A percentile compares a stretch with the other conserved stretches of the same genome.
These are phyloP conservation scores for Coemansia sp. DNA, from an alignment of 192 early-diverging fungal genomes.

Conservation along the genomic window DNA sequence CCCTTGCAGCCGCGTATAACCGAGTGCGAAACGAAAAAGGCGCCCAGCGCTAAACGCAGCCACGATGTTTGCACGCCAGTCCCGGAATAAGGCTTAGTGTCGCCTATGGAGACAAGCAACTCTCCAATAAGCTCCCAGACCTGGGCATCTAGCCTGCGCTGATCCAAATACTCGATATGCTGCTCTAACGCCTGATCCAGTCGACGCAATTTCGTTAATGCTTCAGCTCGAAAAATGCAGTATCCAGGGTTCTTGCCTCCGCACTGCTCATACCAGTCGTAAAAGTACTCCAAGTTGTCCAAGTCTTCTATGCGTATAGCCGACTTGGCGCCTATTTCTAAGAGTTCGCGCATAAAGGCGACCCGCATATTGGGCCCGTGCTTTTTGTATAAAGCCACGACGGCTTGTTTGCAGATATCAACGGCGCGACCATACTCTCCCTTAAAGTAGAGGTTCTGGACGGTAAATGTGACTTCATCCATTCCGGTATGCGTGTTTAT, in stretches of 20 bases:
- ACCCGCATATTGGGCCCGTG: conserved; percentile 2
- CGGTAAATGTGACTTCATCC: conserved; percentile 42
- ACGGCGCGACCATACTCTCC: conserved; percentile 3
- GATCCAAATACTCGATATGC: conserved; percentile 27
- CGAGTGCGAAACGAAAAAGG: conserved; percentile 22
- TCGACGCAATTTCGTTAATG: conserved; percentile 19
- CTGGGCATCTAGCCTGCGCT: conserved; percentile 37
- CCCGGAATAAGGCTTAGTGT: neutral
- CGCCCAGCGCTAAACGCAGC: conserved; percentile 28
- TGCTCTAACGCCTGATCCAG: conserved; percentile 27
- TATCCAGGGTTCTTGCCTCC: conserved; percentile 47
- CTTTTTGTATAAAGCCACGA: conserved; percentile 11
- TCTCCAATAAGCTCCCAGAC: conserved; percentile 47
- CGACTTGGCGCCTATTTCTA: conserved; percentile 43
- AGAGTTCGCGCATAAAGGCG: conserved; percentile 35
- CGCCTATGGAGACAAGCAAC: conserved; percentile 13
- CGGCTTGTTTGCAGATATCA: conserved; percentile 29
- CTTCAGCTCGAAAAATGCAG: conserved; percentile 31
- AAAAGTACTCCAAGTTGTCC: conserved; percentile 24
- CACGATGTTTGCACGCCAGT: neutral
- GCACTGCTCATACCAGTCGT: conserved; percentile 36
- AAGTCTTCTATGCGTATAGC: conserved; percentile 19
- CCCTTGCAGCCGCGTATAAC: conserved; percentile 30
- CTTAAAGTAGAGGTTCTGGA: conserved; percentile 39
- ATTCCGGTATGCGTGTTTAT: conserved; percentile 21